A percentile compares a stretch with the other conserved stretches of the same genome.
Evolutionary conservation across 768 basidiomycete genomes (phyloP).

Genomic region (Trametes cinnabarina): DNA sequence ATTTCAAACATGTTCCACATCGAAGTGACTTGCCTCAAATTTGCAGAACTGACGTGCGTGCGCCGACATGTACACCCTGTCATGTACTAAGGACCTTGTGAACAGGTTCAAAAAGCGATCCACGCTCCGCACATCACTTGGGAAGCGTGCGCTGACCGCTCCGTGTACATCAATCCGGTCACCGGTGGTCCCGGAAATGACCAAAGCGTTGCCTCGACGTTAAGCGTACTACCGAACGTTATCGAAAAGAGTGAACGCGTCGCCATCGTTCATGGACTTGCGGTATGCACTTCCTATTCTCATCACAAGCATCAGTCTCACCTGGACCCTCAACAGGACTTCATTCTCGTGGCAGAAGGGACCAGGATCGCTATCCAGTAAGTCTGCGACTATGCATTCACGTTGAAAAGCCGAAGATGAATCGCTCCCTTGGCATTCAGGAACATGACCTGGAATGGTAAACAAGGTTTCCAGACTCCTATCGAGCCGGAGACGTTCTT

Average conservation of each 20-base stretch:
- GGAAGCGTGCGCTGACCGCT: constrained; percentile 25
- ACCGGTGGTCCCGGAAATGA: constrained; percentile 29
- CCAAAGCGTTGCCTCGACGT: constrained; percentile 31
- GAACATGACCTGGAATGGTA: constrained; percentile 37
- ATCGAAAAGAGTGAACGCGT: constrained; percentile 37
- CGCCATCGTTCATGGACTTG: constrained; percentile 35
- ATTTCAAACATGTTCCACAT: not conserved
- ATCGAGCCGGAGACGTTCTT: constrained; percentile 33
- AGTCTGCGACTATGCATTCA: no score
- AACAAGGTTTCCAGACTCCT: constrained; percentile 36
- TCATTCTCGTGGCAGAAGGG: constrained; percentile 37
- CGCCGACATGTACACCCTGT: not conserved
- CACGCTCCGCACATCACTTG: constrained; percentile 38
- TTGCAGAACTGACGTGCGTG: constrained; percentile 37
- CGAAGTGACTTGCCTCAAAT: not conserved
- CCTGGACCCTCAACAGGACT: constrained; percentile 26
- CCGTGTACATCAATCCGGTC: constrained; percentile 30
- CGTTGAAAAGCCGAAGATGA: no score
- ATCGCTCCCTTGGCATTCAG: constrained; percentile 15
- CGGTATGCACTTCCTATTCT: constrained; percentile 15
- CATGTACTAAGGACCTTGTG: not conserved
- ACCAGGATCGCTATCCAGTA: constrained; percentile 38
- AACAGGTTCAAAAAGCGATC: constrained; percentile 37
- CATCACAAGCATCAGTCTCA: not conserved
- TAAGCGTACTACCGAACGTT: constrained; percentile 37